Evolutionary conservation across 192 early-diverging fungal species (phyloP), one percentile per base, ranked within the genome.

Genomic region (Coemansia sp.): DNA sequence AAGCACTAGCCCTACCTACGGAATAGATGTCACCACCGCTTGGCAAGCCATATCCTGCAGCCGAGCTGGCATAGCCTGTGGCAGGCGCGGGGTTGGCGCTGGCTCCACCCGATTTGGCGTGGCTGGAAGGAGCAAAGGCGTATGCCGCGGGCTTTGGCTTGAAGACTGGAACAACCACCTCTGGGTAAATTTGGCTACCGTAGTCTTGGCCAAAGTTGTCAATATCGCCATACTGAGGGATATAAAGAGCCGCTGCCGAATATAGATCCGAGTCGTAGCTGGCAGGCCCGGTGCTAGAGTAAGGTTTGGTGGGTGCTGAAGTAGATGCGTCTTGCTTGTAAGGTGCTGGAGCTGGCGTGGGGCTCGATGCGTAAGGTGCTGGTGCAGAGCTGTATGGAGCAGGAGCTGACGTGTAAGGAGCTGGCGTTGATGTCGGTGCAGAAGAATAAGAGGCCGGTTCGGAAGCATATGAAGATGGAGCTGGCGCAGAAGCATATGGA

Each of bases 291-390:
- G 27, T 16, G 29, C 52, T 55, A 2, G 52, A 1, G 15, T 55
- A 55, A 6, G 27, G 52, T n/a, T 55, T 55, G 9, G 50, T 49
- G 2, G 63, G 63, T 3, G 34, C 49, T 3, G 63, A 49, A 7
- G 47, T 37, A 4, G 63, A 20, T 3, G 41, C 6, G 22, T 38
- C 61, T 30, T 20, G 15, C 27, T 44, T 61, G 22, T 43, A 39
- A 4, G 55, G 62, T 11, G 30, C 69, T 30, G 70, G 59, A 30
- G 64, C 59, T 18, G 70, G 70, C 0, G 55, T 41, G n/a, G 68
- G 61, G n/a, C 29, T 58, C 0, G 47, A 35, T 2, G 44, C 49
- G 32, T 65, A 44, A 43, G 71, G 65, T 12, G 35, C 50, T 39
- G 64, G 53, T 20, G 5, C 16, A 10, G 59, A 8, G n/a, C 32